Evolutionary conservation across 169 alveolate genomes (phyloP).

Genomic region (Eimeria acervulina): DNA sequence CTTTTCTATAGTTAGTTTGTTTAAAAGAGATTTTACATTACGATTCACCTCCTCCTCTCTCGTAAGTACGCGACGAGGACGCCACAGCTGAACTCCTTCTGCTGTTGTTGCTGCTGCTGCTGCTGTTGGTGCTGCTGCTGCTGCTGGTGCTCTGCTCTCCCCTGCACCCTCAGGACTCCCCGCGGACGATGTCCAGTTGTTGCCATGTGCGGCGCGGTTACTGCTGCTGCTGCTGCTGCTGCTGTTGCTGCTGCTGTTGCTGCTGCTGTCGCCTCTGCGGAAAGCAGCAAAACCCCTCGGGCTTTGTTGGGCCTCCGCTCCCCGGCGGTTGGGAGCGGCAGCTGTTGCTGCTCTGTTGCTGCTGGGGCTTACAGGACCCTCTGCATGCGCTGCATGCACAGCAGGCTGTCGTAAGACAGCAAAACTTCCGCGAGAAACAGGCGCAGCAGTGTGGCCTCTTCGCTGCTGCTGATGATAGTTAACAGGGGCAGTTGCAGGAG

Average conservation of each 20-base stretch:
- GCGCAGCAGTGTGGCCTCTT: conserved; percentile 31
- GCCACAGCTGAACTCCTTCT: conserved; percentile 43
- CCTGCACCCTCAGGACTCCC: neutral
- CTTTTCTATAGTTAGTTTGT: conserved; percentile 94
- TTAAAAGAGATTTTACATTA: conserved; percentile 91
- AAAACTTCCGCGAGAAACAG: conserved; percentile 11
- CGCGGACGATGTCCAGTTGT: neutral
- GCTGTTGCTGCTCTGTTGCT: conserved; percentile 29
- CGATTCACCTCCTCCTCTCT: conserved; percentile 86
- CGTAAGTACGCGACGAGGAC: conserved; percentile 65
- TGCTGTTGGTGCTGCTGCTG: conserved; percentile 25
- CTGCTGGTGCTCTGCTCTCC: neutral
- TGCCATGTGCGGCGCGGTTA: neutral
- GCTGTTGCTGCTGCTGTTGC: conserved; percentile 13
- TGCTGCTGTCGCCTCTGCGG: conserved; percentile 32
- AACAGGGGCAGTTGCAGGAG: neutral
- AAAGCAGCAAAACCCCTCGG: neutral
- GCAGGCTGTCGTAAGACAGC: neutral
- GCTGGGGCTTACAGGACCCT: conserved; percentile 15
- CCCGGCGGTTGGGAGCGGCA: conserved; percentile 54
- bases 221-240: conserved; percentile 13
- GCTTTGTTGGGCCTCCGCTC: conserved; percentile 1
- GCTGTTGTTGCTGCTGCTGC: neutral
- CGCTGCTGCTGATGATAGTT: conserved; percentile 59
- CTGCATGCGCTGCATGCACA: conserved; percentile 31